phyloP scores from a whole-genome alignment of 805 yeast species.

The Starmerella khaoyaiensis region DNA sequence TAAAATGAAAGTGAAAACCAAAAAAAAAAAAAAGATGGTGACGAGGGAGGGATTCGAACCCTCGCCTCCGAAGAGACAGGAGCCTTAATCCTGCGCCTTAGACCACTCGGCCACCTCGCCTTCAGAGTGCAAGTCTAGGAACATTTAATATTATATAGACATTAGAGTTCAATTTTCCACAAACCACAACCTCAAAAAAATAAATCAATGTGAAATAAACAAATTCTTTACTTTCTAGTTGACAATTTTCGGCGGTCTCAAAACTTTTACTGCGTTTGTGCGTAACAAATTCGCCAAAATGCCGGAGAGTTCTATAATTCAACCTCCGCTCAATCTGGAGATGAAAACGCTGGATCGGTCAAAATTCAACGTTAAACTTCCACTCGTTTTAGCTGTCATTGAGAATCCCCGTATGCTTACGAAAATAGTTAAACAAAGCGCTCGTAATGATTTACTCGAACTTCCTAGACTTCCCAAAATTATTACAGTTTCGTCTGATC shows the following conservation, averaged over 20 bases:
- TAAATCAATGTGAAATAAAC: no score
- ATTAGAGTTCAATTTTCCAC: background rate
- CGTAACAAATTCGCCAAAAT: no score
- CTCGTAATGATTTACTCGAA: conserved; percentile 44
- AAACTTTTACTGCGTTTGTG: no score
- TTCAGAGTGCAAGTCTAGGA: no score
- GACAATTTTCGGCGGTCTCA: no score
- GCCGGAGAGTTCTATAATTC: no score
- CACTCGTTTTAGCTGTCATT: conserved; percentile 54
- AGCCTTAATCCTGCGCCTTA: conserved; percentile 24
- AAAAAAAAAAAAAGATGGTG: conserved; percentile 16
- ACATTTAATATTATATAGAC: no score
- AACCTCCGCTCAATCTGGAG: conserved; percentile 56
- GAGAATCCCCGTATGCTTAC: conserved; percentile 53
- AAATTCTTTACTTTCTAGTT: no score
- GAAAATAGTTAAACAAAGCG: conserved; percentile 44
- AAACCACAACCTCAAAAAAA: no score
- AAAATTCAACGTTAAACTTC: conserved; percentile 45
- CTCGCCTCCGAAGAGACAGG: conserved; percentile 23
- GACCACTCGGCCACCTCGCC: conserved; percentile 24
- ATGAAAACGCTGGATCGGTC: conserved; percentile 56
- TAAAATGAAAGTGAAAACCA: background rate
- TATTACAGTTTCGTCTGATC: conserved; percentile 31
- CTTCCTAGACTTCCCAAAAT: conserved; percentile 63
- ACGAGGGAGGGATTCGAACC: conserved; percentile 24